These are phyloP conservation scores for Sphagnum contortum DNA, from an alignment of 225 moss, liverwort and hornwort species.

Conservation along the genomic window DNA sequence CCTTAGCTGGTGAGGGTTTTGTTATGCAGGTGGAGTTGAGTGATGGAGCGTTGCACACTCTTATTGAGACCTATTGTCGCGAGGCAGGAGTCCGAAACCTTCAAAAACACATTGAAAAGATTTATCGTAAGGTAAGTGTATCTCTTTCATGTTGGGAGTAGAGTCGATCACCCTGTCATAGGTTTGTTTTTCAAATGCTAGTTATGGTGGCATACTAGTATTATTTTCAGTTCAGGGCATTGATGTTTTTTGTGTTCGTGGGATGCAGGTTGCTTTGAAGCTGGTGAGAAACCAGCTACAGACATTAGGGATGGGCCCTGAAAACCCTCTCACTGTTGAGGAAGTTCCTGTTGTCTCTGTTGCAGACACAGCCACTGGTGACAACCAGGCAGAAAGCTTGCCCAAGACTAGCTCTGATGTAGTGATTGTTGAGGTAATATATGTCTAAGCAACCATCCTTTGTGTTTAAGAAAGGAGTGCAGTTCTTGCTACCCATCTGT, in stretches of 20 bases:
- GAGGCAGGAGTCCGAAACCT: conserved; percentile 98
- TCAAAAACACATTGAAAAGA: conserved; percentile 96
- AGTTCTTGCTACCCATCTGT: too few species aligned
- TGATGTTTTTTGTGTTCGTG: background rate
- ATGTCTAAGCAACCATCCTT: too few species aligned
- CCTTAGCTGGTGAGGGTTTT: background rate
- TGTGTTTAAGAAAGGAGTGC: too few species aligned
- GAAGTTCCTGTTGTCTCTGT: conserved; percentile 28
- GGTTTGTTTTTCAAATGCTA: background rate
- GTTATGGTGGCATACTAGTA: background rate
- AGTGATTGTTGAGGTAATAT: conserved; percentile 41
- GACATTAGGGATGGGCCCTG: conserved; percentile 25
- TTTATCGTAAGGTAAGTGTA: conserved; percentile 77
- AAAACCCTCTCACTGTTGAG: conserved; percentile 29
- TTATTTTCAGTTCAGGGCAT: background rate
- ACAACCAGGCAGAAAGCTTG: conserved; percentile 22
- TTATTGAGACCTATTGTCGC: conserved; percentile 96
- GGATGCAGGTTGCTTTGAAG: conserved; percentile 81
- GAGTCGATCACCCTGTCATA: background rate
- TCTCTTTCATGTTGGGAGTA: background rate
- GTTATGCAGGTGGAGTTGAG: conserved; percentile 47
- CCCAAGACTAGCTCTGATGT: conserved; percentile 32
- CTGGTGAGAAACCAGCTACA: conserved; percentile 76
- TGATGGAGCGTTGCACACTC: conserved; percentile 72
- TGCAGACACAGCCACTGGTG: conserved; percentile 27